Base-by-base conservation (phyloP, 1,284 basidiomycete species). In the Trichosporon sp. region DNA sequence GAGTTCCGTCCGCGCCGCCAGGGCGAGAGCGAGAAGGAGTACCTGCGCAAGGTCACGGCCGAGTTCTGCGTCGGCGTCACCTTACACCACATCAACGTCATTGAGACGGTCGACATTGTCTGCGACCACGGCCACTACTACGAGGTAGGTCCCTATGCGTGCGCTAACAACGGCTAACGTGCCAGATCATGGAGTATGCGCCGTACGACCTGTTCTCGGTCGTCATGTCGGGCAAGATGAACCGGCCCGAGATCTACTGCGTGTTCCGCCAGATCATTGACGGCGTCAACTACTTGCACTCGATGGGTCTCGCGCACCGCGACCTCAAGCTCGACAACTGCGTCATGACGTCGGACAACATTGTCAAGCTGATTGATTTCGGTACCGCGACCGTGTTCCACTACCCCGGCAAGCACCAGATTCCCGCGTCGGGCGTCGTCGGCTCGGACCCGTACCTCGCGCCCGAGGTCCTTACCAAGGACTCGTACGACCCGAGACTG, bases 251-350 rank as follows among this genome's bases (percentile, higher is more conserved):
- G 84, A 96, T 98, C 72, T 98, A 98, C 86, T 99, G 97, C 80
- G 94, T 99, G 74, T 99, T 98, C 85, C 92, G 94, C 68, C 97
- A 99, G 84, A 98, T 99, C 74, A 92, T 96, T 81, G 92, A 95
- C 78, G 97, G 97, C 68, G 96, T 99, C 75, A 92, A 97, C 83
- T 99, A 99, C 81, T 89, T 99, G 67, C 97, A 99, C 84, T 91
- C 91, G 72, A 91, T 99, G 86, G 97, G 97, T 47, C 90, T 99
- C 35, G 97, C 97, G 1, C 97, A 99, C 80, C 92, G 97, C 47
- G 97, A 99, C 83, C 88, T 99, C 83, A 99, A 99, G 84, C 90
- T 99, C 73, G 97, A 99, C 86, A 99, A 99, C 83, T 99, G 97
- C 82, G 97, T 99, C 84, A 97, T 99, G 93, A 98, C 93, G 31